Evolutionary conservation across 345 rosid species (phyloP).

Genomic region (Pseudoturritis turrita): DNA sequence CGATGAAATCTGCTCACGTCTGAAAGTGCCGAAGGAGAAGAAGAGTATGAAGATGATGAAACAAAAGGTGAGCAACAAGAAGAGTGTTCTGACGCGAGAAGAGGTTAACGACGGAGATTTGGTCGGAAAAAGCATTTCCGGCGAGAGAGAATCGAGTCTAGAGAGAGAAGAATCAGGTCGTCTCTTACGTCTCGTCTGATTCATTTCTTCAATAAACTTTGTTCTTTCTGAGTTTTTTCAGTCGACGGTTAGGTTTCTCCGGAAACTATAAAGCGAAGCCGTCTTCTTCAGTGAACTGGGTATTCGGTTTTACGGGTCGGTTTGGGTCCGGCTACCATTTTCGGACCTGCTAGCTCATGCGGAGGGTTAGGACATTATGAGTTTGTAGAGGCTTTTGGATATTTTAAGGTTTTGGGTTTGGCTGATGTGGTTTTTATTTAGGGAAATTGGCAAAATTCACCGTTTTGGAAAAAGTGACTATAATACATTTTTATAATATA

Average conservation of each 20-base stretch:
- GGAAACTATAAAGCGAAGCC: neutral
- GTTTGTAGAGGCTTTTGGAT: no score
- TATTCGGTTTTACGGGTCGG: neutral
- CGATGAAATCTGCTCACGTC: slow-evolving; percentile 28
- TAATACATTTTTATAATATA: no score
- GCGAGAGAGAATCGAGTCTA: slow-evolving; percentile 9
- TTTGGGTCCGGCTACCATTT: neutral
- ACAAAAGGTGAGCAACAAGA: slow-evolving; percentile 40
- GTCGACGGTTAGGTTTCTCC: slow-evolving; percentile 9
- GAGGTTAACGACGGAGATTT: slow-evolving; percentile 35
- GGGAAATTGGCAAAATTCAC: no score
- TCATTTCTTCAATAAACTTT: neutral
- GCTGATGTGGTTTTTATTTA: no score
- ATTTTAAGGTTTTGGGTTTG: no score
- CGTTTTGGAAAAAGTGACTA: no score
- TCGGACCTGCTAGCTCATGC: neutral
- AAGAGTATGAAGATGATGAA: slow-evolving; percentile 48
- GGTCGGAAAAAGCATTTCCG: slow-evolving; percentile 30
- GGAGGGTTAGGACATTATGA: no score
- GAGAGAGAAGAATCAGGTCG: slow-evolving; percentile 22
- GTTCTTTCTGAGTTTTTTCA: neutral
- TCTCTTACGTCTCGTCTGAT: slow-evolving; percentile 32
- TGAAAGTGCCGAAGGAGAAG: slow-evolving; percentile 24
- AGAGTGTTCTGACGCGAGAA: slow-evolving; percentile 47
- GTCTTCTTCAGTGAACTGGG: neutral